Conservation (phyloP, 2,329 filamentous ascomycete species). For the Lasiodiplodia sp. region DNA sequence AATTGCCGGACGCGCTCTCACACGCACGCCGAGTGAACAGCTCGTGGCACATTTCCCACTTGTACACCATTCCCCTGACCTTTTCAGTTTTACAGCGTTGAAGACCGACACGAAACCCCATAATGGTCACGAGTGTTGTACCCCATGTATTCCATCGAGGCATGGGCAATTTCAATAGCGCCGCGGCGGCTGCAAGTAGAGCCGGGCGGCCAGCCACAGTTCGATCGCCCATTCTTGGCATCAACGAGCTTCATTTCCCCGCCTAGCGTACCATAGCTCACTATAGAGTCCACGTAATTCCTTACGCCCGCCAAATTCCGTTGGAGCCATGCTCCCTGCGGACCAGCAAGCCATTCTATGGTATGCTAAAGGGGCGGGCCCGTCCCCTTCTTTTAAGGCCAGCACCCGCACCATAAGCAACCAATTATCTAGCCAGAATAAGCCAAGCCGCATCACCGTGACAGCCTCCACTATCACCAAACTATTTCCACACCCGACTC, state of each 20-base stretch:
- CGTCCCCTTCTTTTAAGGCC: constrained; percentile 6
- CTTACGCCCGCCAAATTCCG: not conserved
- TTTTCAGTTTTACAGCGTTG: not conserved
- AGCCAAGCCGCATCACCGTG: not conserved
- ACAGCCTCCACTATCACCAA: not conserved
- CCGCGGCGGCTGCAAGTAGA: constrained; percentile 4
- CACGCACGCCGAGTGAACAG: constrained; percentile 15
- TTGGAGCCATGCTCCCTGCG: constrained; percentile 2
- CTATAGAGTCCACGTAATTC: not conserved
- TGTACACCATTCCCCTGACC: not conserved
- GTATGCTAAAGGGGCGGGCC: not conserved
- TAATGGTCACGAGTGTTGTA: not conserved
- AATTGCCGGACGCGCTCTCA: constrained; percentile 3
- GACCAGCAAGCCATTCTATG: not conserved
- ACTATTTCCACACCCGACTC: constrained; percentile 4
- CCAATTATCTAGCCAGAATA: constrained; percentile 4
- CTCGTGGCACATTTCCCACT: not conserved
- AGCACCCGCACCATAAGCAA: not conserved
- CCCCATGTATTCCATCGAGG: constrained; percentile 1
- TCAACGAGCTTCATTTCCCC: constrained; percentile 4
- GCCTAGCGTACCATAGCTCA: not conserved
- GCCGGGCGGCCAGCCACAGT: constrained; percentile 7
- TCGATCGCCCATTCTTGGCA: constrained; percentile 12
- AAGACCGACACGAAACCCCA: not conserved
- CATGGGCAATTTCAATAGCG: constrained; percentile 9